These are phyloP conservation scores for Leishmania arabica DNA, from an alignment of 208 protist species.

Conservation along the genomic window DNA sequence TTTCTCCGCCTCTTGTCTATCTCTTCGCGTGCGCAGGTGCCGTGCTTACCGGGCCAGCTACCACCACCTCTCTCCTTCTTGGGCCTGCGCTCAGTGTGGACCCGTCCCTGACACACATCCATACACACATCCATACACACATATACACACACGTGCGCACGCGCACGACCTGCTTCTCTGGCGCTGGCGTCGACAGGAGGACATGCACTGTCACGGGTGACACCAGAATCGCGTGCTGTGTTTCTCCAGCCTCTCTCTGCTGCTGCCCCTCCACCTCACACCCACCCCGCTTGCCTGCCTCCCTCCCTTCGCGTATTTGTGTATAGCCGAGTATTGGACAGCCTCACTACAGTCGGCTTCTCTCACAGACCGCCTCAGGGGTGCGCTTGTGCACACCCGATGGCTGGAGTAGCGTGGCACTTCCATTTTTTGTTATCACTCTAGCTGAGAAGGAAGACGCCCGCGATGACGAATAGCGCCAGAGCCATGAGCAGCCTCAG, in stretches of 20 bases:
- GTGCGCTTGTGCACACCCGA: not conserved
- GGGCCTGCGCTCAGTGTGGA: not conserved
- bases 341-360: not conserved
- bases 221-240: not conserved
- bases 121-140: not conserved
- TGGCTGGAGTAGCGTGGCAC: not conserved
- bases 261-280: not conserved
- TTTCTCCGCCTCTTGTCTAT: not conserved
- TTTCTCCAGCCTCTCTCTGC: not conserved
- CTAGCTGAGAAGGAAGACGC: conserved; percentile 49
- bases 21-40: not conserved
- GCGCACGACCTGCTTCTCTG: not conserved
- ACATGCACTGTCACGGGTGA: no score
- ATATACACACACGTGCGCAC: not conserved
- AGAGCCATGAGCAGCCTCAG: conserved; percentile 44
- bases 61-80: not conserved
- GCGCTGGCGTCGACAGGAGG: not conserved
- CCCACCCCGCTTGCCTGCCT: not conserved
- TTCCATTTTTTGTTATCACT: not conserved
- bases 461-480: conserved; percentile 47
- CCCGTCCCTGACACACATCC: not conserved
- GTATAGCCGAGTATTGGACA: not conserved
- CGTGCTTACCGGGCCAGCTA: not conserved
- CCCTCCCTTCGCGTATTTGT: not conserved
- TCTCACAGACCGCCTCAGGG: not conserved